Base-by-base conservation (phyloP, 148 eudicot species). In the Mesembryanthemum crystallinum region DNA sequence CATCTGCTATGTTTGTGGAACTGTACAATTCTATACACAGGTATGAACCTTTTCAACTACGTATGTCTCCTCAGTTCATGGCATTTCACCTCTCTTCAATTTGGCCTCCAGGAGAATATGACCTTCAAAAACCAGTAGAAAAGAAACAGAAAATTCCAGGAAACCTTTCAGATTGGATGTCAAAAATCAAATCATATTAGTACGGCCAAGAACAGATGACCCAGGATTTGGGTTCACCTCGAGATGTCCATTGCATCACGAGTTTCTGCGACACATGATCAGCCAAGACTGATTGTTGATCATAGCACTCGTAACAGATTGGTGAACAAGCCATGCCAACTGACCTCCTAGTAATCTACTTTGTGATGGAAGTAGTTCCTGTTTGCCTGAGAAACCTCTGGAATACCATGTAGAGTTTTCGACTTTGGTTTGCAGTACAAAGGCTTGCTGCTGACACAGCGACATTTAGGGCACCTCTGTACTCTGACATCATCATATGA, bases 231-330 rank as follows among this genome's bases (percentile, higher is more conserved):
- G 30, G 32, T 45, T 67, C 69, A 69, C 49, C 29, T 81, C 8
- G 30, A 71, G 64, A 79, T 75, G 89, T 57, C 87, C 82, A n/a
- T n/a, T n/a, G n/a, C 79, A 69, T 73, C 74, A 79, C 28, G 49
- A 84, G 88, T 72, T 77, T 86, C 77, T 77, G 87, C 27, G 92
- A 85, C 21, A 85, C 87, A 18, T 76, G 80, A 63, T 78, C 79
- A 3, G 90, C 83, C 64, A 82, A 75, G 55, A 81, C 75, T 17
- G 77, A 55, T 75, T 83, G 87, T 68, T 80, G 73, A 28, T 78
- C 80, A 67, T 79, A 76, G 60, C 17, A 27, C 21, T 42, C 64
- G 28, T 72, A 73, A 10, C 73, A n/a, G n/a, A n/a, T n/a, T n/a
- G 23, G 39, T 45, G 73, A 39, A 37, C 74, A 67, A 60, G 42